A percentile compares a stretch with the other conserved stretches of the same genome.
Evolutionary conservation across 441 rosid species (phyloP).

Genomic region (Eutrema salsugineum): DNA sequence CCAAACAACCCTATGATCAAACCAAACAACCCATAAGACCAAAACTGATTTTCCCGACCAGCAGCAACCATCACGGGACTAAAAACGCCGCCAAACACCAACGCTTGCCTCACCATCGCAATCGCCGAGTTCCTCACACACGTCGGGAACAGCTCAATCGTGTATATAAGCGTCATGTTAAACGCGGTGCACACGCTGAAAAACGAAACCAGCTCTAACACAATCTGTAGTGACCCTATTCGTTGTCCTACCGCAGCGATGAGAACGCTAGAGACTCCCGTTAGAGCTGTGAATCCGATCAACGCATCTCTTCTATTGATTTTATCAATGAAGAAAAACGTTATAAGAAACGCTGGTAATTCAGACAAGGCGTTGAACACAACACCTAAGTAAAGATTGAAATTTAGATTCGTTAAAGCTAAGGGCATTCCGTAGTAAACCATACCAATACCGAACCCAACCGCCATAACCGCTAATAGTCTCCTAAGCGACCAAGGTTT

Average conservation of each 20-base stretch:
- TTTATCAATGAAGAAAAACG: conserved; percentile 43
- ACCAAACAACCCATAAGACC: conserved; percentile 63
- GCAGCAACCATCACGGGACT: conserved; percentile 62
- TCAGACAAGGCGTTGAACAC: conserved; percentile 63
- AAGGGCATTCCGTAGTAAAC: conserved; percentile 79
- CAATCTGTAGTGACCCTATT: conserved; percentile 37
- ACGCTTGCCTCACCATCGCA: conserved; percentile 64
- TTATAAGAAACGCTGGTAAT: conserved; percentile 46
- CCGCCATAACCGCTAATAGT: conserved; percentile 31
- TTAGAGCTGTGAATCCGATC: conserved; percentile 38
- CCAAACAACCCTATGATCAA: conserved; percentile 44
- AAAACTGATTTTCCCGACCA: conserved; percentile 34
- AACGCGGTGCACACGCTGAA: conserved; percentile 49
- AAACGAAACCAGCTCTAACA: conserved; percentile 53
- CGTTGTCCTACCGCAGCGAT: conserved; percentile 25
- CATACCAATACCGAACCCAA: conserved; percentile 59
- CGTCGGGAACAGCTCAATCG: conserved; percentile 71
- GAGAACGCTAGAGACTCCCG: conserved; percentile 47
- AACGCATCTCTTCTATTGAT: conserved; percentile 44
- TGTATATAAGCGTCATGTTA: conserved; percentile 41
- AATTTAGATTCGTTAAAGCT: conserved; percentile 47
- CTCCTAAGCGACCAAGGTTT: conserved; percentile 56
- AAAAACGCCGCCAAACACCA: conserved; percentile 55
- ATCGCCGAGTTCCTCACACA: conserved; percentile 73
- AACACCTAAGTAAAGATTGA: conserved; percentile 57